Evolutionary conservation across 768 basidiomycete genomes (phyloP).

Genomic region (Hortiboletus flavorubellus): DNA sequence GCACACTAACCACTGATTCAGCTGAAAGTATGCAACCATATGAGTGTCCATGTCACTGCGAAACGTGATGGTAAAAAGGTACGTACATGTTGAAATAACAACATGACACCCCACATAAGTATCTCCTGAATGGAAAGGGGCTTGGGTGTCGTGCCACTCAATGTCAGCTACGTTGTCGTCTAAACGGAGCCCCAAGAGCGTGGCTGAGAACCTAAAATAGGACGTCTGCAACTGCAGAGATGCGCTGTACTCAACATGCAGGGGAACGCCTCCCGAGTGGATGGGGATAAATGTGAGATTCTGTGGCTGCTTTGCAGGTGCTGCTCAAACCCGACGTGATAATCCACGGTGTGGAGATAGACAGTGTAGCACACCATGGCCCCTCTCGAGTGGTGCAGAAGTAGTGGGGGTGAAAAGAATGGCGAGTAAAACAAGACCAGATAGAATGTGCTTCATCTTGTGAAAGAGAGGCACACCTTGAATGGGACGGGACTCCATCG

Average conservation of each 20-base stretch:
- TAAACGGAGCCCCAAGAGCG: neutral
- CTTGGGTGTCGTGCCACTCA: neutral
- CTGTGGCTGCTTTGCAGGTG: neutral
- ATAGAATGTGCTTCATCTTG: neutral
- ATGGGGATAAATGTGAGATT: slow-evolving; percentile 4
- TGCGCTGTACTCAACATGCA: neutral
- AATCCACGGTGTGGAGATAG: slow-evolving; percentile 1
- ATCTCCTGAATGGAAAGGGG: neutral
- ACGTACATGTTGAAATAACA: slow-evolving; percentile 1
- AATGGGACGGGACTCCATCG: neutral
- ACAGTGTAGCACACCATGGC: neutral
- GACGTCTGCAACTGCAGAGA: neutral
- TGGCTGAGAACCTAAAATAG: neutral
- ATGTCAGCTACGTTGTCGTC: neutral
- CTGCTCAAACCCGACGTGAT: slow-evolving; percentile 1
- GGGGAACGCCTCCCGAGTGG: neutral
- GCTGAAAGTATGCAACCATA: neutral
- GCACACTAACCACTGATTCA: neutral
- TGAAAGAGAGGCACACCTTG: neutral
- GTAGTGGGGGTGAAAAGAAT: neutral
- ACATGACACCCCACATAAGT: neutral
- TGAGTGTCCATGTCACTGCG: neutral
- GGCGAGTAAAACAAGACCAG: neutral
- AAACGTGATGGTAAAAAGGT: neutral
- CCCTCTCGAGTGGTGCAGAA: neutral